phyloP scores from a whole-genome alignment of 2,329 filamentous ascomycete genomes.

The Colletotrichum tropicale region DNA sequence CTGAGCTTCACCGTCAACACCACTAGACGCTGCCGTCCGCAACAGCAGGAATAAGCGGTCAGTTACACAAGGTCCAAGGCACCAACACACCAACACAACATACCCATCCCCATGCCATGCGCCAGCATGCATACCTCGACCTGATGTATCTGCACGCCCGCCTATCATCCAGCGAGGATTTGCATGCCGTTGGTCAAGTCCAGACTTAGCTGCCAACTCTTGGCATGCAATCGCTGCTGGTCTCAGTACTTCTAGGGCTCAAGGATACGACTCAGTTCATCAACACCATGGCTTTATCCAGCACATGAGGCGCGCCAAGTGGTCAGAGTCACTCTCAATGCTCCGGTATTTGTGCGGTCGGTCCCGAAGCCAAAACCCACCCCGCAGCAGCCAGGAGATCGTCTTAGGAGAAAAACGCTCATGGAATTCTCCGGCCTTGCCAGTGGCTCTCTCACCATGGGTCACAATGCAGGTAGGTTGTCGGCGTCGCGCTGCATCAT shows the following conservation, averaged over 20 bases:
- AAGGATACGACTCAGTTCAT: neutral
- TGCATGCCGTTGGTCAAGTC: neutral
- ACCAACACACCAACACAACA: neutral
- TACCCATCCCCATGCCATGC: neutral
- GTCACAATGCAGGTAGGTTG: neutral
- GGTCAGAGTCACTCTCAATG: neutral
- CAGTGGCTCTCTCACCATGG: neutral
- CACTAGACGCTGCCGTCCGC: neutral
- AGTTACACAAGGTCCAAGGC: neutral
- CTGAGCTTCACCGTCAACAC: neutral
- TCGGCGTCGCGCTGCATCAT: neutral
- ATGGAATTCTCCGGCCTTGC: neutral
- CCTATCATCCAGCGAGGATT: neutral
- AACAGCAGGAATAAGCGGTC: neutral
- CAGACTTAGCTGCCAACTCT: neutral
- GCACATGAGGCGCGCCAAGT: slow-evolving; percentile 8
- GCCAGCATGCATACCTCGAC: neutral
- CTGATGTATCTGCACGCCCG: neutral
- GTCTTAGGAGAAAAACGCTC: neutral
- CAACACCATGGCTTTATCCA: neutral
- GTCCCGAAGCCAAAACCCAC: slow-evolving; percentile 6
- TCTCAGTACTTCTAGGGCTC: neutral
- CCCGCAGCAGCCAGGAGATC: neutral
- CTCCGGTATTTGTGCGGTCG: slow-evolving; percentile 3
- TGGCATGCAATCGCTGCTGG: neutral